Conservation (phyloP, 108 stramenopile species). For the Pseudonitzschia multistriata region DNA sequence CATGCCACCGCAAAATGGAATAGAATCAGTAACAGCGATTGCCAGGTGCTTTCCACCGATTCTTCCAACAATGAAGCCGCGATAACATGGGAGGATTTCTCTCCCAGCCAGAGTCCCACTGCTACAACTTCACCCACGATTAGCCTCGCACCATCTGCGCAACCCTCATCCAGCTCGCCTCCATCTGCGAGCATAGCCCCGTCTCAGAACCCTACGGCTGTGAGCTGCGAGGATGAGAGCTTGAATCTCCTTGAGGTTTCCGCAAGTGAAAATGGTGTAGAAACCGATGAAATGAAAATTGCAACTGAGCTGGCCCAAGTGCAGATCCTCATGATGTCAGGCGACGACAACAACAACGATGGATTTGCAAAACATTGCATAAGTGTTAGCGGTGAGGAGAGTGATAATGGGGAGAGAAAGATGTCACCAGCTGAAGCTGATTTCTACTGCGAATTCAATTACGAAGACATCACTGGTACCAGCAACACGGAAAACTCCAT, state of each 20-base stretch:
- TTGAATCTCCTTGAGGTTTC: not conserved
- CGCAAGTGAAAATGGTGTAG: not conserved
- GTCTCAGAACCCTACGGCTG: not conserved
- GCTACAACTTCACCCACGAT: not conserved
- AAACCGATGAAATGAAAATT: not conserved
- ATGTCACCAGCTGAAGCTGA: too few relatives aligned
- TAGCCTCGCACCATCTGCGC: not conserved
- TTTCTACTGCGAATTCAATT: not conserved
- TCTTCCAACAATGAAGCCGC: not conserved
- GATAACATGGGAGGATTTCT: not conserved
- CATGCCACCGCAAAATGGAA: not conserved
- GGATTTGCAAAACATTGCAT: not conserved
- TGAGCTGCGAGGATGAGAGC: not conserved
- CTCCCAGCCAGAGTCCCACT: constrained; percentile 4
- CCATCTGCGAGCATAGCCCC: not conserved
- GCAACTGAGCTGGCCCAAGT: not conserved
- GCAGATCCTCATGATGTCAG: not conserved
- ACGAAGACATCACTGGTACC: not conserved
- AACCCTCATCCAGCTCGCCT: not conserved
- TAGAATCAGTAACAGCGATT: not conserved
- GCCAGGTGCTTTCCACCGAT: not conserved
- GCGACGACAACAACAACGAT: not conserved
- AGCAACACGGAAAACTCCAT: not conserved
- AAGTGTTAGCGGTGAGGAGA: not conserved
- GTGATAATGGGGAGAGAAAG: not conserved